Evolutionary conservation across 768 basidiomycete genomes (phyloP), one percentile per base, ranked within the genome.

Genomic region (Leccinum olivaceopallidum): DNA sequence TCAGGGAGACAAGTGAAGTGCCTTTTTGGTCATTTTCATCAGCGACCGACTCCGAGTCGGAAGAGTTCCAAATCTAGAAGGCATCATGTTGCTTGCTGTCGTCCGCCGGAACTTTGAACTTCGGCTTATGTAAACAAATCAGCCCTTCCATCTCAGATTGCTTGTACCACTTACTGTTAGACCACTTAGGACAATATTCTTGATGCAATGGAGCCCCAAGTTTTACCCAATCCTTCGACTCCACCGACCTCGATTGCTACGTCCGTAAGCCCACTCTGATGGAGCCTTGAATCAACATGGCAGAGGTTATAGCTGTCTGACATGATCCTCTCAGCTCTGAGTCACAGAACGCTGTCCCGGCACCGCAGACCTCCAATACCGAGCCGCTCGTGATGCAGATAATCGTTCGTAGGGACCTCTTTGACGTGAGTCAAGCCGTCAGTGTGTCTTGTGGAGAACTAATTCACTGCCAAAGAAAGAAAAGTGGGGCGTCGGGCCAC

Each of bases 401-500:
- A 18, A 64, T 80, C 44, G 78, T 80, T 6, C 71, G 79, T 49
- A 67, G 76, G 47, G 79, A 80, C 58, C 69, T 80, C 36, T 74
- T 78, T 24, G 76, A 78, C 42, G 79, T 79, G 48, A 63, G 78
- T 72, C 10, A 5, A 22, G 8, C 20, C n/a, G 14, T 49, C 47
- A 5, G 30, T 22, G 4, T 18, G 50, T 52, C 18, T 14, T 4
- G n/a, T 16, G 32, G 42, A 39, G 42, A 18, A 44, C 57, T 65
- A 20, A 63, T 20, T 51, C 36, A 8, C 12, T 10, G 13, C n/a
- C n/a, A 55, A 60, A 80, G 77, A 70, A 69, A 22, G 78, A 77
- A 56, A 77, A 74, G 6, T 80, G 80, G 77, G 79, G 79, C 1
- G 68, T 77, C 5, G 79, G 79, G 12, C 78, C 79, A 14, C 71